phyloP scores from a whole-genome alignment of 2,329 filamentous ascomycete genomes.

The Calonectria ilicicola region DNA sequence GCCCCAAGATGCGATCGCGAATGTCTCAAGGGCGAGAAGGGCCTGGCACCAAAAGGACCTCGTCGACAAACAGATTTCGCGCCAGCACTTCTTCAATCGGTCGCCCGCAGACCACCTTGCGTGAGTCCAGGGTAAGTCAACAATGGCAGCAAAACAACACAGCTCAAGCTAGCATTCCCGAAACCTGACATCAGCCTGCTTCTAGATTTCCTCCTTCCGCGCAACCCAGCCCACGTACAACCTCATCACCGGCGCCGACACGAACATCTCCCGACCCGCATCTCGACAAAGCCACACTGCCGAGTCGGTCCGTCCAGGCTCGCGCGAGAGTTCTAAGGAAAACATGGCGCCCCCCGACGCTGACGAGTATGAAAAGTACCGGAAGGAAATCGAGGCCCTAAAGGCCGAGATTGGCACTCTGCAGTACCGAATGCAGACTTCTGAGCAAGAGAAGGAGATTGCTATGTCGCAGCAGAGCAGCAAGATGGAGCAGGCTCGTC shows the following conservation, averaged over 20 bases:
- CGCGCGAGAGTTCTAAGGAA: slow-evolving; percentile 70
- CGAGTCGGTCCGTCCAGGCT: slow-evolving; percentile 59
- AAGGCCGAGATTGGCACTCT: slow-evolving; percentile 91
- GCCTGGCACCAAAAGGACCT: slow-evolving; percentile 43
- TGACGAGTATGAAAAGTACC: slow-evolving; percentile 70
- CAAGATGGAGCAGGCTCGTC: slow-evolving; percentile 83
- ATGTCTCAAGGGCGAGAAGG: slow-evolving; percentile 49
- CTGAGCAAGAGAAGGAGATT: slow-evolving; percentile 90
- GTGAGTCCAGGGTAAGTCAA: slow-evolving; percentile 54
- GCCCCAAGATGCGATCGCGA: slow-evolving; percentile 48
- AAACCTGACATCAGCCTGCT: slow-evolving; percentile 22
- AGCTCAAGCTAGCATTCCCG: slow-evolving; percentile 8
- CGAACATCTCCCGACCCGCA: slow-evolving; percentile 48
- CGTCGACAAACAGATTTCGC: slow-evolving; percentile 48
- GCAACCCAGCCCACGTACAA: slow-evolving; percentile 70
- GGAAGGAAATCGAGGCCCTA: slow-evolving; percentile 77
- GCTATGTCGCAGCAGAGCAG: slow-evolving; percentile 82
- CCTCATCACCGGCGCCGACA: slow-evolving; percentile 66
- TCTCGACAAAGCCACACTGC: slow-evolving; percentile 56
- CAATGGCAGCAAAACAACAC: slow-evolving; percentile 39
- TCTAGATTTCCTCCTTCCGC: slow-evolving; percentile 61
- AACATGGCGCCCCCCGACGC: slow-evolving; percentile 69
- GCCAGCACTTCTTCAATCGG: slow-evolving; percentile 52
- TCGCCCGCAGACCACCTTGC: slow-evolving; percentile 49
- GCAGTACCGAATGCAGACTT: slow-evolving; percentile 86